These are phyloP conservation scores for Suillus fuscotomentosus DNA, from an alignment of 768 basidiomycete genomes.

Conservation along the genomic window DNA sequence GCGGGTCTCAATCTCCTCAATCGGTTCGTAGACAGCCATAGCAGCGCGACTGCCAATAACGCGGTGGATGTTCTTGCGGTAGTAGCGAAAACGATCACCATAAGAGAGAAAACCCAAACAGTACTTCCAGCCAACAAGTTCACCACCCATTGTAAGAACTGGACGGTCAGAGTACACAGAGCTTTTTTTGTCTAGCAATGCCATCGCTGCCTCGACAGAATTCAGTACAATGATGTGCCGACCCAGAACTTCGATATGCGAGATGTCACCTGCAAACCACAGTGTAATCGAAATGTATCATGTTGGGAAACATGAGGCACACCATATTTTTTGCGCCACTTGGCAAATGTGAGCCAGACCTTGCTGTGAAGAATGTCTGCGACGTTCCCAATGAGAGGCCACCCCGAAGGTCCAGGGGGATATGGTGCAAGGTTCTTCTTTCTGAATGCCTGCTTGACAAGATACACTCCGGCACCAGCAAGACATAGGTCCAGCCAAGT, in stretches of 20 bases:
- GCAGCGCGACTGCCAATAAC: slow-evolving; percentile 40
- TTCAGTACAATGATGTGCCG: slow-evolving; percentile 59
- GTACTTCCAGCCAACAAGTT: slow-evolving; percentile 32
- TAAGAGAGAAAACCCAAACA: slow-evolving; percentile 36
- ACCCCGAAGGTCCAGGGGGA: slow-evolving; percentile 46
- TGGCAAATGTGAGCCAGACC: slow-evolving; percentile 43
- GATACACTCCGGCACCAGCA: slow-evolving; percentile 25
- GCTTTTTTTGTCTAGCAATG: slow-evolving; percentile 66
- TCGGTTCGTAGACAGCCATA: slow-evolving; percentile 32
- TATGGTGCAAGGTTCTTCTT: slow-evolving; percentile 24
- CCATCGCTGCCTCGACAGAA: slow-evolving; percentile 45
- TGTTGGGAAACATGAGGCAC: neutral
- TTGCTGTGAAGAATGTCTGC: slow-evolving; percentile 46
- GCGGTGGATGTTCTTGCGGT: slow-evolving; percentile 39
- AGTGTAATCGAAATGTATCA: neutral
- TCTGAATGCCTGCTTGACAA: slow-evolving; percentile 21
- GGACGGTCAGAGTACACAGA: slow-evolving; percentile 67
- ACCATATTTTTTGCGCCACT: slow-evolving; percentile 48
- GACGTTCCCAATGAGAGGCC: slow-evolving; percentile 48
- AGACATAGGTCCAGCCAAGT: slow-evolving; percentile 33
- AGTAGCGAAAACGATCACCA: slow-evolving; percentile 39
- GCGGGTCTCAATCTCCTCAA: slow-evolving; percentile 41
- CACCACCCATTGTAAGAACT: slow-evolving; percentile 37
- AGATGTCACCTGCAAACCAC: slow-evolving; percentile 49
- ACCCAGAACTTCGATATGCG: slow-evolving; percentile 57